Base-by-base conservation (phyloP, 768 basidiomycete species). In the Leccinum rimulosum region DNA sequence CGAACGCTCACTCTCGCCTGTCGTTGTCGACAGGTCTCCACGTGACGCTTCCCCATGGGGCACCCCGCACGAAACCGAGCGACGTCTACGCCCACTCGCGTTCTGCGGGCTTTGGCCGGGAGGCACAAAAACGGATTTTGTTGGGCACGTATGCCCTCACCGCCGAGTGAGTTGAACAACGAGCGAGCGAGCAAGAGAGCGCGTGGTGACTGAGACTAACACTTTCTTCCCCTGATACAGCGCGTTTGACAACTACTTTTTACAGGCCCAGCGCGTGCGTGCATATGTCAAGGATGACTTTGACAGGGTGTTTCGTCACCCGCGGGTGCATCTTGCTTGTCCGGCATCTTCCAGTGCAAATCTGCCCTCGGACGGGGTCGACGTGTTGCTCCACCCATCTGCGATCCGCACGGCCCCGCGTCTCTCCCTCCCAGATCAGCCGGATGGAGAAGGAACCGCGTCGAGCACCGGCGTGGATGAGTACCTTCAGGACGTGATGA, bases 161-260 rank as follows among this genome's bases (percentile, higher is more conserved):
- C 0, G 95, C 95, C 30, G 93, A 93, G 95, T 97, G 67, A 68
- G 91, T 75, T 2, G 4, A 17, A 47, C 28, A 6, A 90, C 2
- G 4, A 17, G 49, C 28, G 4, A 40, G 90, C 2, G 6, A 17
- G 49, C 17, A 6, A 40, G 43, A 43, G n/a, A 19, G 43, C n/a
- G 8, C 17, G 40, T 43, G n/a, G 40, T 4, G 40, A 19, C n/a
- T 10, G 3, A 43, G 10, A 43, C n/a, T 43, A 19, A 43, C 10
- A 19, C n/a, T 6, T 43, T 19, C n/a, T n/a, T 43, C 10, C 43
- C 28, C 35, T 2, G 56, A 2, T 25, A 6, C 65, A 98, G 94
- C 58, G 94, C 94, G n/a, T 98, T 95, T 68, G 90, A 98, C 74
- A 98, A 96, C 68, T 98, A 96, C 72, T 99, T 94, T 70, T 80